Evolutionary conservation across 2,329 filamentous ascomycete genomes (phyloP), one percentile per base, ranked within the genome.

Genomic region (Monosporascus sp.): DNA sequence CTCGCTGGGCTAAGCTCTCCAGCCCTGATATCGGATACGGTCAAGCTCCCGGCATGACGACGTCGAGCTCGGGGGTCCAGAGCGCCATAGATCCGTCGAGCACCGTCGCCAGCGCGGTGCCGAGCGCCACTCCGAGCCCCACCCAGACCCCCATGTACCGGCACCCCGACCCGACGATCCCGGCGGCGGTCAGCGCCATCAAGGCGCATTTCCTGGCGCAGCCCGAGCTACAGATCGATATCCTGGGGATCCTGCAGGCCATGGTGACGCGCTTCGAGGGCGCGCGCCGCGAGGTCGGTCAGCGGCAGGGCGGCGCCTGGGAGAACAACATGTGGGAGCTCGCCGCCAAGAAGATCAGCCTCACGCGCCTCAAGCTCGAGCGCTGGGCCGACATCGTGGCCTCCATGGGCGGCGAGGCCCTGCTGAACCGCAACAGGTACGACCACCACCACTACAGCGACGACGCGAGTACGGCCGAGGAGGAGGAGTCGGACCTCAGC

Each of bases 321-420:
- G 71, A 76, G 11, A 72, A 73, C 49, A 77, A 76, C 47, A 59
- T 78, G 0, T 80, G 77, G 77, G 74, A 74, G 6, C 64, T 79
- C 56, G 74, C 73, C 0, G 72, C 76, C 0, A 69, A 73, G 38
- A 79, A 79, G 45, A 64, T 81, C 1, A 68, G 71, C 20, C 73
- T 79, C 36, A 74, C 74, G 0, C 71, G 71, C 6, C 65, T 71
- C 3, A 79, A 78, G 54, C 57, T 80, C 0, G 74, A 76, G 49
- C 68, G 71, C 17, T 80, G 74, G 72, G 70, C 74, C 0, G 76
- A 79, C 48, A 66, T 76, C 0, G 70, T 78, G 0, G 68, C 73
- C 2, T 54, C 60, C 0, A 54, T 60, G 31, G 64, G 63, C 0
- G 68, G 68, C 2, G 69, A 73, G 1, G 68, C 64, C 6, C 31